Evolutionary conservation across 2,329 filamentous ascomycete genomes (phyloP), one percentile per base, ranked within the genome.

Genomic region (Grosmannia huntii): DNA sequence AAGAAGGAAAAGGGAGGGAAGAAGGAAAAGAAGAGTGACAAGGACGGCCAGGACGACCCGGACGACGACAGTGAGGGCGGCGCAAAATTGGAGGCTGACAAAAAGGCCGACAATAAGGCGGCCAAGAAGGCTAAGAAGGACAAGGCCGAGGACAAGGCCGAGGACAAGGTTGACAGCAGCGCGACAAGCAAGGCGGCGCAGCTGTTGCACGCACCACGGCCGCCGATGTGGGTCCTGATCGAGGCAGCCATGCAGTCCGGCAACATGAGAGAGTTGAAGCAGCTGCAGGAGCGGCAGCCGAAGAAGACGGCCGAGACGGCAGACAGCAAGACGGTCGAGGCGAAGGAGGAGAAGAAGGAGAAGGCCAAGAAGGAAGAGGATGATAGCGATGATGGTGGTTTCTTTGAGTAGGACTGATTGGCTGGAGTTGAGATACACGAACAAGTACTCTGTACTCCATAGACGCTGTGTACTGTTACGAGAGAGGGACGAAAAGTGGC

Each of bases 221-320:
- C 78, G 7, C 76, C 80, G n/a, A 79, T 90, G 73, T 90, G 87
- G 87, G 71, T 72, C 19, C 71, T 77, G 16, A 78, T 92, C 21
- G 85, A 88, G 71, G 75, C 80, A 65, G 78, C 83, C 14, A 83
- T 86, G 74, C 72, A 75, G 57, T 73, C 82, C 44, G 83, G 83
- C 7, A 83, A 82, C 5, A 73, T 67, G 3, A 63, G 72, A 1
- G 76, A 76, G 16, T 66, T 87, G 56, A 75, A 80, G 60, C 71
- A 67, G 56, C 65, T 87, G 55, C 75, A 83, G 56, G 81, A 86
- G 63, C 76, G 82, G 60, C 70, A 46, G 38, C 59, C 60, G 28
- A 41, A 60, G 9, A 48, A 19, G 64, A 63, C 55, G 38, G 60
- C 59, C 28, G 56, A 60, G 36, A 56, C 56, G 46, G 46, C 60